Base-by-base conservation (phyloP, 441 rosid genomes). In the Breynia disticha region DNA sequence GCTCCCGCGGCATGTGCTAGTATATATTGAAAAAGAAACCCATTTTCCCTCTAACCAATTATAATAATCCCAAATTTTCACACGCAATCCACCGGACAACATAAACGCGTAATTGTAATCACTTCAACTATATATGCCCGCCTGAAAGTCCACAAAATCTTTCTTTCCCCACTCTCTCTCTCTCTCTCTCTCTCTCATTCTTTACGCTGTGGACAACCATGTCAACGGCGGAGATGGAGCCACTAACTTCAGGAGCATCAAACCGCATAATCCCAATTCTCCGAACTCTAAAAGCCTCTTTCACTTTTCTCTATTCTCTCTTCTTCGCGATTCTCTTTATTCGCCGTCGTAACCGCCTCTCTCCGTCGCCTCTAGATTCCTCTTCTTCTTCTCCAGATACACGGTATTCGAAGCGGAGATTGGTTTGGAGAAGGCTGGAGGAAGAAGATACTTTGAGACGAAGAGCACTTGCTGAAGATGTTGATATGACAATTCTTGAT, bases 161-260 rank as follows among this genome's bases (percentile, higher is more conserved):
- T 18, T 32, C 37, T 18, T 16, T 37, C 53, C 17, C 14, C 16
- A 13, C 39, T 19, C 5, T 7, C 9, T 14, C 8, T 16, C 16
- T 37, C 35, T 13, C 39, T 13, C 2, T 19, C 15, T 24, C 28
- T 16, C 37, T 37, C 28, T 12, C 28, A 2, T 22, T 16, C 37
- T 16, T 20, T 12, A 19, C 54, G 35, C 35, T 9, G 35, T 28
- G 8, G 35, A 28, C 56, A 64, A 75, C 58, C 73, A 55, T 68
- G 72, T 67, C 84, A 61, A 56, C 84, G 51, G 61, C 73, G 63
- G 96, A 80, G 70, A 75, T 85, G 79, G 96, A 90, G 51, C 96
- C 70, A 50, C 72, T 83, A 48, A 90, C 95, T 14, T 91, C 98
- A 14, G 96, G 98, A 11, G 98, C 98, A 14, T 83, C 95, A 75